Base-by-base conservation (phyloP, 805 yeast genomes). In the Grigorovia transvaalensis region DNA sequence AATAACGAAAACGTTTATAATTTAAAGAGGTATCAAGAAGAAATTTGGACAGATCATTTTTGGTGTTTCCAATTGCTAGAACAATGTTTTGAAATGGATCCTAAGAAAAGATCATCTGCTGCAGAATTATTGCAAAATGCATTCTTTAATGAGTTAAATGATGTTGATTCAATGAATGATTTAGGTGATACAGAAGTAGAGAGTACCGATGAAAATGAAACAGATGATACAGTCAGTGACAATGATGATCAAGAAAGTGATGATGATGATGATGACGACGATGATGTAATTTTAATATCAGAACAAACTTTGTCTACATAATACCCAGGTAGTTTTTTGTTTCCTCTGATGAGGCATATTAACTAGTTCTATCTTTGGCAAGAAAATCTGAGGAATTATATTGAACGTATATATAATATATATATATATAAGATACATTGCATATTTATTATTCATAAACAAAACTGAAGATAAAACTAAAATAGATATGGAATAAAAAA, bases 401-500 rank as follows among this genome's bases (percentile, higher is more conserved):
- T 23, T 23, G 27, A 23, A 23, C 27, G 27, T 23, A 23, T 23
- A 23, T 23, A 3, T 23, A 23, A 15, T 38, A 19, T 6, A 20
- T 23, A n/a, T n/a, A 18, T 19, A 29, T 45, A 18, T 40, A 20
- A 11, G 18, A 33, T 20, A 15, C 46, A 17, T 17, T 33, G 27
- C 38, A 33, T 33, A 33, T 33, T 33, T 33, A 33, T 33, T 33
- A 33, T 33, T 33, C 15, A 33, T 33, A 5, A 33, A 33, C 15
- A 33, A 33, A 33, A 4, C 23, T 44, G 7, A n/a, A n/a, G 42
- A n/a, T 29, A 23, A 2, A 40, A 19, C 66, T 66, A 88, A 53
- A 81, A 74, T 35, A 90, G 58, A 60, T 68, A 88, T 23, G 99
- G 99, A 59, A 93, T 72, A 69, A 82, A 74, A 56, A 87, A 84